Conservation (phyloP, 345 rosid species). For the Leavenworthia alabamica region DNA sequence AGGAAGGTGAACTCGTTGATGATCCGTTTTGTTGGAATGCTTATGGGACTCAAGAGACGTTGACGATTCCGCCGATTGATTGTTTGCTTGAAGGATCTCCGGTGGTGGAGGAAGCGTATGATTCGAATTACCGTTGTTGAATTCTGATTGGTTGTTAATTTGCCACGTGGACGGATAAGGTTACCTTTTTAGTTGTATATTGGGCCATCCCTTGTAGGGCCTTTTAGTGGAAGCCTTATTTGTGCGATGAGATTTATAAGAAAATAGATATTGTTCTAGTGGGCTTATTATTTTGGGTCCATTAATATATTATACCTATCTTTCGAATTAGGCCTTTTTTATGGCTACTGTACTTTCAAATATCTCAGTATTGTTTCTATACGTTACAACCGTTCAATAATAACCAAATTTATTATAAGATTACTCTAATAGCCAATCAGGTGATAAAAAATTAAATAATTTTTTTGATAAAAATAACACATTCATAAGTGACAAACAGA, state of each 20-base stretch:
- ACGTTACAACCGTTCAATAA: no score
- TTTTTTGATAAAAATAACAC: no score
- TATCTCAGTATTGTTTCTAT: no score
- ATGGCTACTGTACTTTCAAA: no score
- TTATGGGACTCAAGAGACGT: conserved; percentile 74
- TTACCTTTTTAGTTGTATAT: conserved; percentile 11
- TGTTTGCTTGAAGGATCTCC: conserved; percentile 82
- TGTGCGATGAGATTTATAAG: conserved; percentile 52
- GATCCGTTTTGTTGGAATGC: conserved; percentile 99
- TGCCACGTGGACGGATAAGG: not conserved
- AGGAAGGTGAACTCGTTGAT: conserved; percentile 77
- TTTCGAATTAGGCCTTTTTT: no score
- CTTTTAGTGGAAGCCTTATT: conserved; percentile 36
- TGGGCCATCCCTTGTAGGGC: conserved; percentile 65
- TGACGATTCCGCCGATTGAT: conserved; percentile 71
- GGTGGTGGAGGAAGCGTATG: conserved; percentile 27
- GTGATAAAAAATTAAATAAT: no score
- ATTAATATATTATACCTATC: not conserved
- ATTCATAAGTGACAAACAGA: not conserved
- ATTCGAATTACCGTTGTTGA: conserved; percentile 40
- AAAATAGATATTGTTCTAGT: not conserved
- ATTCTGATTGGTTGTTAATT: not conserved
- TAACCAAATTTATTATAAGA: no score
- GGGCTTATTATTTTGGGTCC: not conserved
- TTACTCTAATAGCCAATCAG: no score